Percentiles rank a stretch among this genome's conserved stretches.
phyloP scores from a whole-genome alignment of 768 basidiomycete genomes.

The Xanthoconium stramineum region DNA sequence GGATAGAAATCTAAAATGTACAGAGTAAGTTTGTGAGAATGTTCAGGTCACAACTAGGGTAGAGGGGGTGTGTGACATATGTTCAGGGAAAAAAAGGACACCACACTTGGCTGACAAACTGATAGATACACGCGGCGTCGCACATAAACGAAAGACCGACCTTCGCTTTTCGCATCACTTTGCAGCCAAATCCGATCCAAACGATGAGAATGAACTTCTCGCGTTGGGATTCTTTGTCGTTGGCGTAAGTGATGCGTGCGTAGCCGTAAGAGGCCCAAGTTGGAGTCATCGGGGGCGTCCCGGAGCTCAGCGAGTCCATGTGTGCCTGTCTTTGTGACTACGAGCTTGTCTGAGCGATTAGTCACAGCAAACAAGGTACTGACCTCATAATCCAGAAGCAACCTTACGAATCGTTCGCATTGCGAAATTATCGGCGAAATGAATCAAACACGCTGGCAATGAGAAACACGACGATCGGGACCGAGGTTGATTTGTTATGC shows the following conservation, averaged over 20 bases:
- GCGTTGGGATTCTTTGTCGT: slow-evolving; percentile 80
- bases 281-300: slow-evolving; percentile 64
- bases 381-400: too few species aligned
- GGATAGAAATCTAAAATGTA: slow-evolving; percentile 77
- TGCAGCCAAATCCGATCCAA: slow-evolving; percentile 81
- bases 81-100: slow-evolving; percentile 3
- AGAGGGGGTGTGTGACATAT: slow-evolving; percentile 24
- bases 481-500: too few species aligned
- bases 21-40: slow-evolving; percentile 29
- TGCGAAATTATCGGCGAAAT: too few species aligned
- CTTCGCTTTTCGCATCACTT: slow-evolving; percentile 92
- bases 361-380: too few species aligned
- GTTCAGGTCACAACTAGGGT: slow-evolving; percentile 22
- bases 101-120: slow-evolving; percentile 6
- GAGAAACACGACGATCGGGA: too few species aligned
- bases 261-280: slow-evolving; percentile 86
- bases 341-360: slow-evolving; percentile 79
- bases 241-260: slow-evolving; percentile 77
- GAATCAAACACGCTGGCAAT: too few species aligned
- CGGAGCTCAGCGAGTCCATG: slow-evolving; percentile 79
- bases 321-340: slow-evolving; percentile 72
- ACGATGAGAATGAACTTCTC: slow-evolving; percentile 87
- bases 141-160: slow-evolving; percentile 40
- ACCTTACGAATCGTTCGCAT: too few species aligned
- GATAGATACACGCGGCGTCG: slow-evolving; percentile 14